A percentile compares a stretch with the other conserved stretches of the same genome.
phyloP scores from a whole-genome alignment of 768 basidiomycete genomes.

The Lactarius tabidus region DNA sequence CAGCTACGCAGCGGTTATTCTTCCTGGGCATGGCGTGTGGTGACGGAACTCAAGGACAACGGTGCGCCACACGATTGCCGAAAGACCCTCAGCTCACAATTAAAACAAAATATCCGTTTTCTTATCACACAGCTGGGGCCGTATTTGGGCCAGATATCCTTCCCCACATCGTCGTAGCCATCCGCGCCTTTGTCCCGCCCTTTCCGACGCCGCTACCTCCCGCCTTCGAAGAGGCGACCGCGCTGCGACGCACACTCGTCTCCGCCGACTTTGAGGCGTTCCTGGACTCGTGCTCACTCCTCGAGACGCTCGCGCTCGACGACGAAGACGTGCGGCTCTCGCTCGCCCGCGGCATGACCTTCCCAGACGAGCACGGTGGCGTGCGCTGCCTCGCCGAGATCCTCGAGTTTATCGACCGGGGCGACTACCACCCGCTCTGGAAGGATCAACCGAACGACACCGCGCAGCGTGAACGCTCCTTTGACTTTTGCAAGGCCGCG shows the following conservation, averaged over 20 bases:
- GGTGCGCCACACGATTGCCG: conserved; percentile 38
- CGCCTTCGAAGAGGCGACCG: conserved; percentile 38
- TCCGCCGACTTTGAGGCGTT: conserved; percentile 68
- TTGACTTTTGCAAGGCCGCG: conserved; percentile 81
- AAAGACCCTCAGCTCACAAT: not conserved
- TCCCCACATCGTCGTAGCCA: conserved; percentile 55
- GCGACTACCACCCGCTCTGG: conserved; percentile 67
- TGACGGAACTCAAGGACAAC: conserved; percentile 71
- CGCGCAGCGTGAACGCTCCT: conserved; percentile 60
- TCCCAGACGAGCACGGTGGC: conserved; percentile 52
- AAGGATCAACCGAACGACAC: conserved; percentile 43
- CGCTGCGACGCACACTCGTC: conserved; percentile 44
- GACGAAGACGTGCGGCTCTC: conserved; percentile 71
- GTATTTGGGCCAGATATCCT: conserved; percentile 61
- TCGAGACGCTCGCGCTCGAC: conserved; percentile 77
- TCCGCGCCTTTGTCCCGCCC: conserved; percentile 60
- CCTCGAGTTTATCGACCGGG: conserved; percentile 71
- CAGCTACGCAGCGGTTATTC: conserved; percentile 57
- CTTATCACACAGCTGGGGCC: conserved; percentile 42
- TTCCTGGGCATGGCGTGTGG: conserved; percentile 73
- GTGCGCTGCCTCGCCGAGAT: conserved; percentile 59
- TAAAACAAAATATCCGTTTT: not conserved
- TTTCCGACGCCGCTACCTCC: conserved; percentile 36
- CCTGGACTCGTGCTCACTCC: conserved; percentile 67
- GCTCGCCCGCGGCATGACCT: conserved; percentile 61